These are phyloP conservation scores for Ettlia oleoabundans DNA, from an alignment of 139 green algal species.

Conservation along the genomic window DNA sequence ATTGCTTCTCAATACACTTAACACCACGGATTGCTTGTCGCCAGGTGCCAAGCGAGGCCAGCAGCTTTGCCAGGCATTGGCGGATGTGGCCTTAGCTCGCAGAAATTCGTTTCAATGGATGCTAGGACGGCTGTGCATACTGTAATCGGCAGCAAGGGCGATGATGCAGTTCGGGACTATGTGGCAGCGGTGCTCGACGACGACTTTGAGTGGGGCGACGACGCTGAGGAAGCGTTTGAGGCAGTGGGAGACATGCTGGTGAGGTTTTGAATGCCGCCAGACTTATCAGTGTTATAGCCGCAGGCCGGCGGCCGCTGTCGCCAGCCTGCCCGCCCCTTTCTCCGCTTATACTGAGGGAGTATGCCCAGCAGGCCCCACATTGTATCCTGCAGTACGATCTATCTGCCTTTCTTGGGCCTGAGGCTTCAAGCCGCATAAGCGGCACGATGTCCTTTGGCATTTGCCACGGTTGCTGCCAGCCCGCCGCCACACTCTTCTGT, in stretches of 20 bases:
- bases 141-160: conserved; percentile 1
- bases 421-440: too few species aligned
- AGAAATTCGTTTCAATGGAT: not conserved
- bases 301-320: too few species aligned
- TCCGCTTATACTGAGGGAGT: too few species aligned
- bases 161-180: conserved; percentile 24
- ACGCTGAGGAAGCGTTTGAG: conserved; percentile 18
- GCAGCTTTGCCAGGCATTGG: not conserved
- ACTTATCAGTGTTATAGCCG: too few species aligned
- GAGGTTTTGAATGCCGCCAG: too few species aligned
- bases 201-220: conserved; percentile 34
- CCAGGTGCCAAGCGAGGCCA: not conserved
- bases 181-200: conserved; percentile 7
- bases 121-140: not conserved
- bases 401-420: too few species aligned
- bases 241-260: conserved; percentile 29
- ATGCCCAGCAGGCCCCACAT: too few species aligned
- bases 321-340: too few species aligned
- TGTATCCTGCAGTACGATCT: too few species aligned
- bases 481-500: not conserved
- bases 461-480: not conserved
- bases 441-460: too few species aligned
- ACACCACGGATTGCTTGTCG: not conserved
- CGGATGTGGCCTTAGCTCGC: too few species aligned
- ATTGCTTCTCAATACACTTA: too few species aligned